phyloP scores from a whole-genome alignment of 345 rosid genomes.

The Corchorus capsularis region DNA sequence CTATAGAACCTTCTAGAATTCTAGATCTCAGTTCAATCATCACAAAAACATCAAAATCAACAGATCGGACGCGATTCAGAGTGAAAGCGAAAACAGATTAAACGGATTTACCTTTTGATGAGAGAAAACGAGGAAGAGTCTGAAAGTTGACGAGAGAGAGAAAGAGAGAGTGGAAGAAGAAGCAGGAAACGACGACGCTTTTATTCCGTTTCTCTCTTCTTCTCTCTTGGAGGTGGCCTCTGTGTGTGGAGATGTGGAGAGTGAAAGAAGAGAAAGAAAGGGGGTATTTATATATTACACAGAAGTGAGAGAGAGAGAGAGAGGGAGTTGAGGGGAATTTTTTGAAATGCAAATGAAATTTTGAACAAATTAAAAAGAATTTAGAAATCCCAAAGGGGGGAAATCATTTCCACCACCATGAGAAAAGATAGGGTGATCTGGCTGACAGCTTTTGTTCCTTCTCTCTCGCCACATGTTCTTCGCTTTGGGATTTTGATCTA shows the following conservation, averaged over 20 bases:
- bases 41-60: conserved; percentile 18
- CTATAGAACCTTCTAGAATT: background rate
- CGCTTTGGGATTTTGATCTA: conserved; percentile 9
- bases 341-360: conserved; percentile 44
- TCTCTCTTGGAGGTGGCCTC: conserved; percentile 4
- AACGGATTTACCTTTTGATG: background rate
- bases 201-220: background rate
- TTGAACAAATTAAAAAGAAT: conserved; percentile 23
- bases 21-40: conserved; percentile 31
- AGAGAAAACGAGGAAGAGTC: background rate
- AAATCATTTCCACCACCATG: conserved; percentile 47
- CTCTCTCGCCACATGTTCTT: background rate
- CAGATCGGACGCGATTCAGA: conserved; percentile 16
- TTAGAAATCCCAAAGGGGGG: conserved; percentile 10
- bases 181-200: conserved; percentile 18
- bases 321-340: background rate
- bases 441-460: conserved; percentile 29
- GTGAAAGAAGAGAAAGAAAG: background rate
- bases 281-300: conserved; percentile 22
- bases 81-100: background rate
- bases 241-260: conserved; percentile 19
- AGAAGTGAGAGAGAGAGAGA: background rate
- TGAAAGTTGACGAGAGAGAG: background rate
- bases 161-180: conserved; percentile 9
- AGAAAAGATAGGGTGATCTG: conserved; percentile 57